phyloP scores from a whole-genome alignment of 2,329 filamentous ascomycete genomes.

The Westerdykella aurantiaca region DNA sequence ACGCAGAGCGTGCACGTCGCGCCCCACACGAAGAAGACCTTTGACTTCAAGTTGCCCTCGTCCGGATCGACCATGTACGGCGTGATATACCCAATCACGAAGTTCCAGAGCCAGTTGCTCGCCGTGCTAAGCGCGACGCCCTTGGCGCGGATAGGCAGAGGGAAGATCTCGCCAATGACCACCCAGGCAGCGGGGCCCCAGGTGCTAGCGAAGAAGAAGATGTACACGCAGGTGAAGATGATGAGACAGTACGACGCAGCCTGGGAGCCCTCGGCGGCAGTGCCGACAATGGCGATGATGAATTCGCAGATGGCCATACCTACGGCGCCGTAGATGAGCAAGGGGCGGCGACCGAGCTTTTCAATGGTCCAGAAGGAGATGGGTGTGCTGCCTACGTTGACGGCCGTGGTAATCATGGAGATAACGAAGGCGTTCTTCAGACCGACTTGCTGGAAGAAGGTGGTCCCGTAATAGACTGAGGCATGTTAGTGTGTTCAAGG shows the following conservation, averaged over 20 bases:
- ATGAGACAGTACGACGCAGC: conserved; percentile 56
- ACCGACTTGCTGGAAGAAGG: conserved; percentile 74
- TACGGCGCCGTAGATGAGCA: conserved; percentile 71
- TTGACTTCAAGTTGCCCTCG: conserved; percentile 57
- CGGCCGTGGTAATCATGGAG: conserved; percentile 76
- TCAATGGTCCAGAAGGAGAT: conserved; percentile 85
- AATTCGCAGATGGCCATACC: conserved; percentile 87
- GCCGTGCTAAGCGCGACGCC: conserved; percentile 83
- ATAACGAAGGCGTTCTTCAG: conserved; percentile 77
- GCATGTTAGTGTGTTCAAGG: conserved; percentile 4
- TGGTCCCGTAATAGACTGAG: conserved; percentile 55
- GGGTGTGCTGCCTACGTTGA: conserved; percentile 82
- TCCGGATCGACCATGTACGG: conserved; percentile 66
- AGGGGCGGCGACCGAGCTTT: conserved; percentile 69
- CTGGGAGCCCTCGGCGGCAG: conserved; percentile 40
- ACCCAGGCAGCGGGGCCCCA: conserved; percentile 72
- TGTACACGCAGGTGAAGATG: conserved; percentile 85
- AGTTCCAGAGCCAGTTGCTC: conserved; percentile 91
- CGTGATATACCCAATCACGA: conserved; percentile 49
- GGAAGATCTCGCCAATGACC: conserved; percentile 86
- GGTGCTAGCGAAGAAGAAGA: conserved; percentile 85
- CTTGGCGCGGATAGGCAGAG: conserved; percentile 79
- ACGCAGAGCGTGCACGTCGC: conserved; percentile 46
- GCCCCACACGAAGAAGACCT: conserved; percentile 53
- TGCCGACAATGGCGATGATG: conserved; percentile 67